phyloP scores from a whole-genome alignment of 352 stramenopile genomes.

The Phytopythium helicoides region DNA sequence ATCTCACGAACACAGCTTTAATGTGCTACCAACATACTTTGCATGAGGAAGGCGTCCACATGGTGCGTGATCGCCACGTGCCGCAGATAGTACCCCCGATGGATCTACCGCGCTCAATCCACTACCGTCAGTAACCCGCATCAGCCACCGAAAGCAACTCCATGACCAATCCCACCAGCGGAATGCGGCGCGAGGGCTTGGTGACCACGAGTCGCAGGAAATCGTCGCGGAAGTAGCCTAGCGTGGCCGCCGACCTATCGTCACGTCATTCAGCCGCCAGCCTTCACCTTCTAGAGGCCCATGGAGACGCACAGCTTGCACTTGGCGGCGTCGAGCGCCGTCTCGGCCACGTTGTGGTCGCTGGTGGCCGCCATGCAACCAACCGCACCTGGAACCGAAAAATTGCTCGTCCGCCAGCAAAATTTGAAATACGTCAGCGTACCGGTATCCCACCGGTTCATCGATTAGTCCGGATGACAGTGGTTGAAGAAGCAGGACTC shows the following conservation, averaged over 20 bases:
- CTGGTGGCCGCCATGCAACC: constrained; percentile 27
- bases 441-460: not conserved
- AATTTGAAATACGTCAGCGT: too few species aligned
- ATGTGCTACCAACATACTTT: constrained; percentile 12
- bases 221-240: constrained; percentile 58
- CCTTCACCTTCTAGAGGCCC: not conserved
- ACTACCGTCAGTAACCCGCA: too few species aligned
- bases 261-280: not conserved
- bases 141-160: not conserved
- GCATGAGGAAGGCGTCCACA: constrained; percentile 49
- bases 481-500: constrained; percentile 1
- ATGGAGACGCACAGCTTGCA: constrained; percentile 61
- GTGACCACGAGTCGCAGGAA: constrained; percentile 59
- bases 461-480: constrained; percentile 8
- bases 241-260: constrained; percentile 51
- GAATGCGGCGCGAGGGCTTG: constrained; percentile 63
- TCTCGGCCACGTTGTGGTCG: constrained; percentile 81
- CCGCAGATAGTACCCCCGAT: constrained; percentile 75
- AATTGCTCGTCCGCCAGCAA: too few species aligned
- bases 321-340: constrained; percentile 66
- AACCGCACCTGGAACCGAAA: not conserved
- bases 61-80: constrained; percentile 52
- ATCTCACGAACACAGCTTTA: not conserved
- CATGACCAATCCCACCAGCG: constrained; percentile 29
- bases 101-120: constrained; percentile 48